phyloP scores from a whole-genome alignment of 768 basidiomycete genomes.

The Xanthoconium stramineum region DNA sequence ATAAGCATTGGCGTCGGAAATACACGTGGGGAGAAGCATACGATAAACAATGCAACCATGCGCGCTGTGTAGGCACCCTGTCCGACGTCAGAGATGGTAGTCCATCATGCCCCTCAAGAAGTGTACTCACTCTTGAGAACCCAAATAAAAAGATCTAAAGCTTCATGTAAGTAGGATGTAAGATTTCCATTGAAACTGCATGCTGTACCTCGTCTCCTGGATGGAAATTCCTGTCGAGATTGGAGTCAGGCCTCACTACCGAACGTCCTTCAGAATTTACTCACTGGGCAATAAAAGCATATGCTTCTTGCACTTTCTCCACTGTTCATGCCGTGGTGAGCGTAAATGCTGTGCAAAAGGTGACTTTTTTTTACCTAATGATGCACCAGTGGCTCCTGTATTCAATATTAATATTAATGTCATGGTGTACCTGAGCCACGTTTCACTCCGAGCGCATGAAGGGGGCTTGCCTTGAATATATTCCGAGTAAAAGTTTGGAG shows the following conservation, averaged over 20 bases:
- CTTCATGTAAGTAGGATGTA: constrained; percentile 3
- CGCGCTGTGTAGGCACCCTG: constrained; percentile 77
- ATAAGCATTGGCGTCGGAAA: neutral
- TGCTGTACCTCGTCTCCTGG: constrained; percentile 64
- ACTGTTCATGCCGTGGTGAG: constrained; percentile 35
- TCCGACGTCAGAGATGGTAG: constrained; percentile 2
- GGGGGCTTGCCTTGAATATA: constrained; percentile 55
- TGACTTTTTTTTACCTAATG: constrained; percentile 44
- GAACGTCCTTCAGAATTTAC: constrained; percentile 22
- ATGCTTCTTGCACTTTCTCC: constrained; percentile 75
- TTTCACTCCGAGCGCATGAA: neutral
- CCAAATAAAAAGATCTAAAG: constrained; percentile 72
- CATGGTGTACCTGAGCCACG: constrained; percentile 5
- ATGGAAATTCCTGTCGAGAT: constrained; percentile 53
- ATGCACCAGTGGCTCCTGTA: constrained; percentile 60
- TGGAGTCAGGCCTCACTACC: neutral
- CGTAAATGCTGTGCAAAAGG: neutral
- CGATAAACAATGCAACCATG: constrained; percentile 64
- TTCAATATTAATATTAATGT: no score
- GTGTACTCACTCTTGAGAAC: constrained; percentile 57
- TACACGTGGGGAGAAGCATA: neutral
- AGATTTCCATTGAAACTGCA: neutral
- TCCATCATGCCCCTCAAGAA: neutral
- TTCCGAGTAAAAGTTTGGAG: constrained; percentile 53
- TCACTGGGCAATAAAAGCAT: constrained; percentile 78